Base-by-base conservation (phyloP, 768 basidiomycete genomes). In the Tylopilus vinaceipallidus region DNA sequence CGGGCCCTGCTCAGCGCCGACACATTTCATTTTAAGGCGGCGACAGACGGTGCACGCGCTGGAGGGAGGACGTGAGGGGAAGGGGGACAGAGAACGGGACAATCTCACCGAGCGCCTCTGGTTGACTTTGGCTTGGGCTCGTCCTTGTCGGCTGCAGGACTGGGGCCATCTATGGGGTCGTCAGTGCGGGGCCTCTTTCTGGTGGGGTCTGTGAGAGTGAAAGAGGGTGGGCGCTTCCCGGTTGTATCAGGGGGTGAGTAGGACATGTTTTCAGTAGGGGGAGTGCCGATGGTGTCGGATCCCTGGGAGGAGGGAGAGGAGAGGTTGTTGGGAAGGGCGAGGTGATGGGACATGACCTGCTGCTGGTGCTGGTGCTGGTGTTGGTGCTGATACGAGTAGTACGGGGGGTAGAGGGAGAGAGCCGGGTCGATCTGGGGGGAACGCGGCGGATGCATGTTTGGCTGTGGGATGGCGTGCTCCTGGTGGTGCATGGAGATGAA, bases 21-120 rank as follows among this genome's bases (percentile, higher is more conserved):
- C 88, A 50, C 91, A 94, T 62, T 91, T 94, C 92, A 91, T 94
- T 72, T 94, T 95, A 27, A 94, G 77, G 22, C 91, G 85, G 19
- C 93, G 81, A 66, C 93, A 95, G 11, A 94, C 90, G 0, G 89
- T 92, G 55, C 93, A 97, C 0, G 93, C 94, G 39, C 93, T 93
- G 60, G 12, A 45, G 38, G 37, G 39, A 39, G 49, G 45, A 23
- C 9, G 50, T 65, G 42, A 65, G 44, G 47, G 30, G 7, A 49
- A 35, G 14, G 38, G 29, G 26, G 3, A 34, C 3, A 30, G 1
- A 14, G n/a, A 23, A 24, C 32, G 41, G 45, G 35, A 41, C 45
- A 38, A 53, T 67, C 76, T 49, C 50, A 91, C 90, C 90, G 77
- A 42, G 90, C 88, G n/a, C 91, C 91, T 16, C 91, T 74, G 3